These are phyloP conservation scores for Cystoisospora suis DNA, from an alignment of 169 alveolate genomes.

Conservation along the genomic window DNA sequence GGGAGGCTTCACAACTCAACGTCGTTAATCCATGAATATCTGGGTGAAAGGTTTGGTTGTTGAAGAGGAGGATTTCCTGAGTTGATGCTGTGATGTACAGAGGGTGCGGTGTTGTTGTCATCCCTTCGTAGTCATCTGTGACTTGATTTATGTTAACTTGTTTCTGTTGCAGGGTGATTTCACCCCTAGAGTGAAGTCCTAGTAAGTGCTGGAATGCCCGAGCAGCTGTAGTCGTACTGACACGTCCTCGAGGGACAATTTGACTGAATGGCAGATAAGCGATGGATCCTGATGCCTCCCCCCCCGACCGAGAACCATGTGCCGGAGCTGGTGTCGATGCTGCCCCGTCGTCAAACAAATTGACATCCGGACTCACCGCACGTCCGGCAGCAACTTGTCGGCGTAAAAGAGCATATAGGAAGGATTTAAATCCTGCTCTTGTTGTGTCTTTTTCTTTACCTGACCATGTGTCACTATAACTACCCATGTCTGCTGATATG, in stretches of 20 bases:
- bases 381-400: neutral
- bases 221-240: neutral
- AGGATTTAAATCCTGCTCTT: neutral
- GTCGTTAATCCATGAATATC: too few relatives aligned
- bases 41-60: too few relatives aligned
- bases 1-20: too few relatives aligned
- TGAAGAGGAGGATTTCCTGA: too few relatives aligned
- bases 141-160: too few relatives aligned
- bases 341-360: too few relatives aligned
- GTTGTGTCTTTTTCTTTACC: neutral
- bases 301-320: too few relatives aligned
- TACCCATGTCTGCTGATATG: neutral
- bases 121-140: too few relatives aligned
- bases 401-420: neutral
- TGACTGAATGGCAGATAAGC: neutral
- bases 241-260: neutral
- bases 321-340: too few relatives aligned
- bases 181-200: neutral
- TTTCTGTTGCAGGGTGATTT: neutral
- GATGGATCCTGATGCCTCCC: neutral
- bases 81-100: too few relatives aligned
- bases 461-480: neutral
- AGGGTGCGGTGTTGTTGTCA: too few relatives aligned
- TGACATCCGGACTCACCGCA: too few relatives aligned
- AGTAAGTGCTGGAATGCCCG: slow-evolving; percentile 12